Base-by-base conservation (phyloP, 441 rosid genomes). In the Arabidopsis lyrata region DNA sequence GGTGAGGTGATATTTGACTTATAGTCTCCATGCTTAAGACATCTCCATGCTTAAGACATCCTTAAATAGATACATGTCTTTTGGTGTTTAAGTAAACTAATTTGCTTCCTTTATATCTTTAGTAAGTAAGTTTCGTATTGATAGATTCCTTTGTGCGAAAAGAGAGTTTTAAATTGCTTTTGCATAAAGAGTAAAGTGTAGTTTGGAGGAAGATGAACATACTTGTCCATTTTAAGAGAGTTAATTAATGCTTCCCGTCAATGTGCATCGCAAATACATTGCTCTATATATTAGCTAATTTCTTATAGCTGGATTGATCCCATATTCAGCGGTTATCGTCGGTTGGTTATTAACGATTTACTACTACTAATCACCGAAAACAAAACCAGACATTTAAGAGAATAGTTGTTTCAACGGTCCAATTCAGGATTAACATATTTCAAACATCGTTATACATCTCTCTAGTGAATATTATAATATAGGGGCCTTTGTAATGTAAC, bases 141-240 rank as follows among this genome's bases (percentile, higher is more conserved):
- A 29, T n/a, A 59, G 53, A 50, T 60, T 59, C 41, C n/a, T 15
- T 41, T 53, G 35, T 24, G 14, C 16, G 9, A 54, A 49, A 20
- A 4, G 48, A 16, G 45, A 42, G 63, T 52, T 27, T 18, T 12
- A 24, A 24, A 47, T 14, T 48, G 54, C 14, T 48, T 58, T 58
- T 66, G 55, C 48, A 41, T 14, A 57, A 65, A 56, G 60, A 57
- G 44, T 35, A 47, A 57, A 57, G 44, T 66, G 57, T 54, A 35
- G 49, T 55, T 31, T 74, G 62, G n/a, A 38, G 18, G 47, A 41
- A 74, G 54, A 66, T 66, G 55, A 50, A 49, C 67, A 74, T 66
- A 49, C 36, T 74, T 74, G 55, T 66, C 68, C 73, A 74, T 58
- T 66, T 49, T 53, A 59, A 67, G 73, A 49, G 18, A 58, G n/a